Evolutionary conservation across 2,329 filamentous ascomycete genomes (phyloP).

Genomic region (Hansfordia pulvinata): DNA sequence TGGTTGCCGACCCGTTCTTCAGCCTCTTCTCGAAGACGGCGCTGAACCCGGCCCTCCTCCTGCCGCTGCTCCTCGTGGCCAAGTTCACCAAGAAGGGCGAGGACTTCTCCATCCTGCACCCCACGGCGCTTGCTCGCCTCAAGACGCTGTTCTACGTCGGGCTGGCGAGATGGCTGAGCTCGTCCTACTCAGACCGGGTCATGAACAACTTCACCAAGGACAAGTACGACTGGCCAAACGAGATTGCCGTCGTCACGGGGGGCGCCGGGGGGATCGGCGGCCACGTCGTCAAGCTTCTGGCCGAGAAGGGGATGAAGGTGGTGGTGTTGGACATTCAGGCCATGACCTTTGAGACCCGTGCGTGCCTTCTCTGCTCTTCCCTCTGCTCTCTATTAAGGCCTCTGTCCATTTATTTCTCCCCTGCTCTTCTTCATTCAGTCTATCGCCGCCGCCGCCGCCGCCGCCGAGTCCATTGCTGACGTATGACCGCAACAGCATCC

Average conservation of each 20-base stretch:
- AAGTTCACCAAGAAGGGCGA: constrained; percentile 50
- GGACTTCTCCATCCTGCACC: constrained; percentile 36
- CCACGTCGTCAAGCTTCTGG: constrained; percentile 50
- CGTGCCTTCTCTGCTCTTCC: constrained; percentile 7
- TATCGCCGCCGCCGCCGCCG: constrained; percentile 7
- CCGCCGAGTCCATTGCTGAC: constrained; percentile 3
- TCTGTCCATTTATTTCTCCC: too few species aligned
- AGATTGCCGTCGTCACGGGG: constrained; percentile 63
- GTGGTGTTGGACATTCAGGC: constrained; percentile 59
- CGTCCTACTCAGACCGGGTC: constrained; percentile 33
- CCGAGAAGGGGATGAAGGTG: constrained; percentile 49
- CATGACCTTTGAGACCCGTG: constrained; percentile 37
- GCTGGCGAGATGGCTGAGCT: constrained; percentile 30
- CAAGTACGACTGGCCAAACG: constrained; percentile 50
- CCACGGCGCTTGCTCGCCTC: constrained; percentile 34
- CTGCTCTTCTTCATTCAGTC: too few species aligned
- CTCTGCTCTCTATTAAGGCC: constrained; percentile 6
- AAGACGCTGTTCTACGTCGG: constrained; percentile 39
- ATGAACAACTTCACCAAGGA: constrained; percentile 36
- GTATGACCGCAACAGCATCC: constrained; percentile 16
- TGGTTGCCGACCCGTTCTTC: constrained; percentile 46
- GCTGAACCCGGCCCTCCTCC: constrained; percentile 49
- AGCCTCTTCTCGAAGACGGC: constrained; percentile 44
- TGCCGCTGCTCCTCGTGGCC: constrained; percentile 49
- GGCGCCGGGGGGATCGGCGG: constrained; percentile 63